Conservation (phyloP, 2,329 filamentous ascomycete genomes). For the Dactylonectria estremocensis region DNA sequence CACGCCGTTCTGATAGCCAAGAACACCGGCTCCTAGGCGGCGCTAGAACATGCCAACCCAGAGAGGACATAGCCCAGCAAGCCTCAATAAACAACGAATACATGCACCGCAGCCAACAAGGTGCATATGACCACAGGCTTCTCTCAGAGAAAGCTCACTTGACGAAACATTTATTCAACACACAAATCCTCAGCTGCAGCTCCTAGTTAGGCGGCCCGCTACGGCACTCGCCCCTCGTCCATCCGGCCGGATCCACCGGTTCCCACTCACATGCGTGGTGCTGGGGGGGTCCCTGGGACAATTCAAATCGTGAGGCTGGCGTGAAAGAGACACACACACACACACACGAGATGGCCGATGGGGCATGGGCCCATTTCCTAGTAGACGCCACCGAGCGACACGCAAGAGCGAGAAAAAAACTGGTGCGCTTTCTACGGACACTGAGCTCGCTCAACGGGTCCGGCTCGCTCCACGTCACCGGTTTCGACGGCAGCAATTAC, state of each 20-base stretch:
- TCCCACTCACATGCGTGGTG: slow-evolving; percentile 26
- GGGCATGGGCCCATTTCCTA: slow-evolving; percentile 29
- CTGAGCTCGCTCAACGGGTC: neutral
- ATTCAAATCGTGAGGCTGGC: slow-evolving; percentile 28
- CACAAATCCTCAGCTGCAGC: neutral
- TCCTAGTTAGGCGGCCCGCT: slow-evolving; percentile 4
- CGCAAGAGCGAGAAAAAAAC: slow-evolving; percentile 15
- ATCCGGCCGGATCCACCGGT: slow-evolving; percentile 22
- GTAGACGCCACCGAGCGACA: slow-evolving; percentile 20
- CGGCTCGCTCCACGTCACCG: slow-evolving; percentile 10
- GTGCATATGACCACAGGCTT: too few relatives aligned
- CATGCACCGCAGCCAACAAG: neutral
- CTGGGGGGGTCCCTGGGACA: slow-evolving; percentile 4
- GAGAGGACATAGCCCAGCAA: neutral
- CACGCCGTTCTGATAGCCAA: neutral
- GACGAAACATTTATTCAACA: slow-evolving; percentile 1
- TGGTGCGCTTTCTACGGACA: too few relatives aligned
- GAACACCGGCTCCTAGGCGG: neutral
- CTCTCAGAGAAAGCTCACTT: neutral
- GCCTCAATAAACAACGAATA: neutral
- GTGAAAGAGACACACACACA: neutral
- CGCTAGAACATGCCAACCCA: slow-evolving; percentile 5
- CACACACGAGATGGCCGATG: slow-evolving; percentile 31
- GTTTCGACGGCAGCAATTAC: neutral
- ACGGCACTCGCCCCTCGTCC: slow-evolving; percentile 1